Base-by-base conservation (phyloP, 768 basidiomycete species). In the Dentipellis fragilis region DNA sequence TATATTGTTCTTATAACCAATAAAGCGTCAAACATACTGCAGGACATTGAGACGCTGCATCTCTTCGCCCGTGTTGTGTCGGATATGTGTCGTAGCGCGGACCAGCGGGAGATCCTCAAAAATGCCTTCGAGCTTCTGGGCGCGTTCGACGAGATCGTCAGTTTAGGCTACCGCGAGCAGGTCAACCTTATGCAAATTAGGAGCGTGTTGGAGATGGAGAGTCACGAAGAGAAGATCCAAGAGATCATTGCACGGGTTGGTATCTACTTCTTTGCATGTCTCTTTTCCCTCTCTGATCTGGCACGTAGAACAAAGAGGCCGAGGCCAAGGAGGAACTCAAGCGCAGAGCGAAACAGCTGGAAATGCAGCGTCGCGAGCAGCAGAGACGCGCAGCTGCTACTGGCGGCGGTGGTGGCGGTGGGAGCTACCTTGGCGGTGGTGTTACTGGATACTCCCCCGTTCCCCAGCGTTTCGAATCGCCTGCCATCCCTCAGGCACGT, bases 321-420 rank as follows among this genome's bases (percentile, higher is more conserved):
- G 96, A 99, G 65, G 96, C 95, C 2, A 99, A 99, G 68, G 96
- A 99, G 68, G 95, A 97, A 66, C 86, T 99, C 66, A 98, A 98
- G 69, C 84, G 96, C 40, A 87, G 95, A 34, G 94, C 96, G 0
- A 96, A 96, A 68, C 93, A 97, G 65, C 83, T 99, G 58, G 96
- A 99, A 70, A 89, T 96, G 84, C 96, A 98, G 66, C 84, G 95
- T 42, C 79, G 94, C 36, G 95, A 99, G 67, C 92, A 94, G 68
- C 92, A 95, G 62, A 78, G 83, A 57, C 85, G 92, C 19, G 73
- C 85, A 4, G 82, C 80, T 8, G 67, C 73, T 3, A 71, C 75
- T 29, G 77, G 76, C 9, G 76, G 73, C 5, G 52, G 47, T 17
- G 29, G 29, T 29, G 29, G 29, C 29, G 74, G 76, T 14, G 74